phyloP scores from a whole-genome alignment of 768 basidiomycete genomes.

The Pisolithus sp. region DNA sequence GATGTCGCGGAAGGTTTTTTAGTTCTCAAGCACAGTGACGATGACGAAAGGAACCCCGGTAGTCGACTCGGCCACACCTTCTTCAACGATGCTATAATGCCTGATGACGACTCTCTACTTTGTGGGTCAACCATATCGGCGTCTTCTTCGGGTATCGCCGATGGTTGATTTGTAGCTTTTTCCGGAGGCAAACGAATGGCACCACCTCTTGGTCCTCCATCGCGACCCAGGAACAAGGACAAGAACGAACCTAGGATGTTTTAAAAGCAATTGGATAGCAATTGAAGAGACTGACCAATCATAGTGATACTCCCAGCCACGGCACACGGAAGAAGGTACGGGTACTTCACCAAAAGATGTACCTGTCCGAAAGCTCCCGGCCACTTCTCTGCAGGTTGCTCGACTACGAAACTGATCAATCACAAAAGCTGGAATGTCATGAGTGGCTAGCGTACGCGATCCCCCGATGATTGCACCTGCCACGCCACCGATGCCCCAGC shows the following conservation, averaged over 20 bases:
- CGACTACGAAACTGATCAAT: constrained; percentile 43
- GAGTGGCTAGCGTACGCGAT: constrained; percentile 47
- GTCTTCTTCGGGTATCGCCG: constrained; percentile 65
- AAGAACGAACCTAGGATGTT: constrained; percentile 64
- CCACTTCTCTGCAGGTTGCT: constrained; percentile 83
- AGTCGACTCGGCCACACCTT: constrained; percentile 50
- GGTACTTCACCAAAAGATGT: constrained; percentile 68
- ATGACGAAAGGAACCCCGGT: constrained; percentile 53
- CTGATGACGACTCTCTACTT: constrained; percentile 32
- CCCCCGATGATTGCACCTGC: constrained; percentile 84
- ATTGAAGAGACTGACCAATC: constrained; percentile 39
- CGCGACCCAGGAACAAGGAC: constrained; percentile 81
- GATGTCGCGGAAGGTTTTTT: constrained; percentile 30
- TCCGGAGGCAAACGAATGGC: constrained; percentile 79
- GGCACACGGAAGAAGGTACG: constrained; percentile 84
- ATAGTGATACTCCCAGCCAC: constrained; percentile 74
- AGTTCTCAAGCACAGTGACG: constrained; percentile 37
- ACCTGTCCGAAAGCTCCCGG: constrained; percentile 63
- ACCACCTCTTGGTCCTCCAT: constrained; percentile 85
- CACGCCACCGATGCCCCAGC: constrained; percentile 96
- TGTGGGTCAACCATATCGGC: constrained; percentile 43
- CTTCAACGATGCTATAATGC: constrained; percentile 35
- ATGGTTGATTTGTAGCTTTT: constrained; percentile 45
- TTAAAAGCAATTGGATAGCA: neutral
- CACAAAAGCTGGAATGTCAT: neutral